Conservation (phyloP, 2,329 filamentous ascomycete genomes). For the Fusarium sp. region DNA sequence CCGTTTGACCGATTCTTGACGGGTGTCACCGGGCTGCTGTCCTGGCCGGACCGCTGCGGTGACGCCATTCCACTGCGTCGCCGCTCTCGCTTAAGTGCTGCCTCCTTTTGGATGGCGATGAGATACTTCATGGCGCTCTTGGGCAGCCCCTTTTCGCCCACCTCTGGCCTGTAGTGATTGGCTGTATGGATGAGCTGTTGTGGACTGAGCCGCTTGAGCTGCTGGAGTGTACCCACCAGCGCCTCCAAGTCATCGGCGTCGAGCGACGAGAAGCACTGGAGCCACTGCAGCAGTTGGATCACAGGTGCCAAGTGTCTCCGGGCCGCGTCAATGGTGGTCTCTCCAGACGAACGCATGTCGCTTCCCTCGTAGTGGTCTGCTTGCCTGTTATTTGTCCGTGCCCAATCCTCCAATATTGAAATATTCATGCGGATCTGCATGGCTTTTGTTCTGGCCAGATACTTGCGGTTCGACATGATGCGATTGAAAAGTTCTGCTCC, state of each 20-base stretch:
- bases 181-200: constrained; percentile 91
- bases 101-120: constrained; percentile 77
- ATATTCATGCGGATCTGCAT: constrained; percentile 99
- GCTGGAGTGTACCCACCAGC: constrained; percentile 85
- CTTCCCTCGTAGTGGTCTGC: constrained; percentile 96
- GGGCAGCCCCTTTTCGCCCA: constrained; percentile 89
- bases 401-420: constrained; percentile 95
- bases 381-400: constrained; percentile 87
- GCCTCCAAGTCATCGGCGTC: constrained; percentile 85
- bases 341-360: constrained; percentile 82
- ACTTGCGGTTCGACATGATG: constrained; percentile 95
- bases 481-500: constrained; percentile 96
- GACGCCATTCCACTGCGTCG: constrained; percentile 58
- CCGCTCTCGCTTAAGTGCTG: constrained; percentile 65
- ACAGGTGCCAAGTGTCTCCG: constrained; percentile 86
- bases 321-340: constrained; percentile 84
- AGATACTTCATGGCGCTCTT: constrained; percentile 91
- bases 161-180: constrained; percentile 91
- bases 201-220: constrained; percentile 82
- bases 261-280: constrained; percentile 96
- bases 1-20: constrained; percentile 53
- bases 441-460: constrained; percentile 92
- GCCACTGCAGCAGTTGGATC: constrained; percentile 94
- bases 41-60: constrained; percentile 48
- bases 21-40: constrained; percentile 57